Evolutionary conservation across 2,329 filamentous ascomycete genomes (phyloP).

Genomic region (Colletotrichum kahawae): DNA sequence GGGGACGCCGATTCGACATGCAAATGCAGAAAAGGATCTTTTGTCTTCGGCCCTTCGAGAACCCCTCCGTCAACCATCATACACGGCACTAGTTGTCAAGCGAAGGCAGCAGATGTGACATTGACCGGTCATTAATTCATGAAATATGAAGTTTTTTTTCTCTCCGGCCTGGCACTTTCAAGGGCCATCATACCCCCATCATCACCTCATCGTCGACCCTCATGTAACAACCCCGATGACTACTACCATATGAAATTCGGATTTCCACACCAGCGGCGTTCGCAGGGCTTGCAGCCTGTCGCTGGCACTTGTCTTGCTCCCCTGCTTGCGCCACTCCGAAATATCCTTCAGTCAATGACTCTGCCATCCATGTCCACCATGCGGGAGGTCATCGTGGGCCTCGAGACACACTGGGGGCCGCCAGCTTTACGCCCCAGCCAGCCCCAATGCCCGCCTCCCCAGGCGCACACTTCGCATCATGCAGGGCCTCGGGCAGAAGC

Average conservation of each 20-base stretch:
- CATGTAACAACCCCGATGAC: background rate
- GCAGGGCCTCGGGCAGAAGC: background rate
- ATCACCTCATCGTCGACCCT: background rate
- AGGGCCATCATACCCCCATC: background rate
- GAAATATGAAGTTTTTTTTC: background rate
- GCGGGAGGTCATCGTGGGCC: conserved; percentile 1
- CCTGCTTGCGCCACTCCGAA: background rate
- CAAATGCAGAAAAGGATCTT: conserved; percentile 17
- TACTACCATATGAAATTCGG: background rate
- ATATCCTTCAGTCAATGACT: background rate
- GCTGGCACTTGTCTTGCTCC: background rate
- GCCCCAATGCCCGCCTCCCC: background rate
- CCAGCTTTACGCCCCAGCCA: background rate
- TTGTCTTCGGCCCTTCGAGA: conserved; percentile 11
- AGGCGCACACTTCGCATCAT: background rate
- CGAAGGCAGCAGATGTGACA: background rate
- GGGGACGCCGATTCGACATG: background rate
- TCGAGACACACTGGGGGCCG: background rate
- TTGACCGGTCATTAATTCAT: background rate
- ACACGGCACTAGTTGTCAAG: background rate
- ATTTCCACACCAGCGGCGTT: background rate
- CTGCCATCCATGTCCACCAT: background rate
- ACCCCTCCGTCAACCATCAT: background rate
- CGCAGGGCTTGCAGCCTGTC: background rate
- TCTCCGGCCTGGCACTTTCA: background rate